Evolutionary conservation across 2,329 filamentous ascomycete genomes (phyloP).

Genomic region (Emmonsia crescens): DNA sequence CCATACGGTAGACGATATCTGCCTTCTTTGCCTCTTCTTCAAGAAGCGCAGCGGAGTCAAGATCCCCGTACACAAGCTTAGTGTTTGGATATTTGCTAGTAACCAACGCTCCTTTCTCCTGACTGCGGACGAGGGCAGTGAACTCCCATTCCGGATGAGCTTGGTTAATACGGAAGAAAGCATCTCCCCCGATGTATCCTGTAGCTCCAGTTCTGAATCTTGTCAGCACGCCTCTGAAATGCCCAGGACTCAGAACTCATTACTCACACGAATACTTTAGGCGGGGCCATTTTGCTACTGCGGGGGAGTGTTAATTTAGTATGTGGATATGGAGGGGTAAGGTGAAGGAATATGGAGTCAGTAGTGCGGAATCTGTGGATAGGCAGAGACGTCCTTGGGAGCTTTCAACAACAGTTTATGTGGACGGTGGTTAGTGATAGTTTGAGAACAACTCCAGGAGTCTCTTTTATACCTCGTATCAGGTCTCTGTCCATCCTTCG

Average conservation of each 20-base stretch:
- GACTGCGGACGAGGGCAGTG: constrained; percentile 34
- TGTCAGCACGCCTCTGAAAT: constrained; percentile 15
- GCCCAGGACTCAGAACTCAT: not conserved
- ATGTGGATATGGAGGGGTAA: not conserved
- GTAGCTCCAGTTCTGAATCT: constrained; percentile 39
- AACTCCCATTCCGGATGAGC: constrained; percentile 39
- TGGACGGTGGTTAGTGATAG: not conserved
- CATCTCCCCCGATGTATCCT: constrained; percentile 45
- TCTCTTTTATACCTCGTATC: not conserved
- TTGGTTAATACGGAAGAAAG: constrained; percentile 36
- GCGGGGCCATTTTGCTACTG: constrained; percentile 1
- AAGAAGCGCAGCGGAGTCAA: constrained; percentile 32
- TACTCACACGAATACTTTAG: constrained; percentile 25
- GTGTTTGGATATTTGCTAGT: constrained; percentile 31
- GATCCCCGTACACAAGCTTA: constrained; percentile 33
- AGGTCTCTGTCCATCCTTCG: not conserved
- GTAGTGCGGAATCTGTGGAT: not conserved
- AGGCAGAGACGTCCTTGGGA: not conserved
- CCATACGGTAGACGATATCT: constrained; percentile 37
- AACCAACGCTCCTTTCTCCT: constrained; percentile 32
- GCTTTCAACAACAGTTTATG: not conserved
- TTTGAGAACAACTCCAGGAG: not conserved
- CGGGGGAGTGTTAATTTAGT: not conserved
- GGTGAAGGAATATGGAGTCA: not conserved
- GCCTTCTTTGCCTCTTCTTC: constrained; percentile 36